A percentile compares a stretch with the other conserved stretches of the same genome.
Conservation (phyloP, 371 early-diverging fungal genomes). For the Hamiltosporidium tvaerminnensis region DNA sequence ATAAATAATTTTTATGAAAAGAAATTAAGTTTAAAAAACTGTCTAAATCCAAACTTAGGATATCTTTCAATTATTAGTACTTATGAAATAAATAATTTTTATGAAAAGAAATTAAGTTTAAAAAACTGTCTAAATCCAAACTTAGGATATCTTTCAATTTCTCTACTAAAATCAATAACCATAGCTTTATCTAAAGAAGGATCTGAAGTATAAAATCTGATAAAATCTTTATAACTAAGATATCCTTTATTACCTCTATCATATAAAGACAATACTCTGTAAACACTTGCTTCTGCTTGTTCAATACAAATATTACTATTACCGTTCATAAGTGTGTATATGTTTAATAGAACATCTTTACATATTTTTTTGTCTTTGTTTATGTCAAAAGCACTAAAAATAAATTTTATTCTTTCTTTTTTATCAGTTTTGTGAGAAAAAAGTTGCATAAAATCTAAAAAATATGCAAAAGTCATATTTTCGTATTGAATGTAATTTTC, state of each 20-base stretch:
- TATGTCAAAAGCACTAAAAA: constrained; percentile 40
- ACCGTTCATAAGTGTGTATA: constrained; percentile 23
- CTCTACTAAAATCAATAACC: constrained; percentile 32
- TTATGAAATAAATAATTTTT: too few species aligned
- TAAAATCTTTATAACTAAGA: constrained; percentile 34
- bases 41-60: too few species aligned
- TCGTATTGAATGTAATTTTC: constrained; percentile 33
- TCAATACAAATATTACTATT: constrained; percentile 5
- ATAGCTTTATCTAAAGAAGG: constrained; percentile 23
- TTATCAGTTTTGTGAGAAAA: constrained; percentile 23
- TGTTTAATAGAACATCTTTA: constrained; percentile 19
- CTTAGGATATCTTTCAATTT: too few species aligned
- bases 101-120: too few species aligned
- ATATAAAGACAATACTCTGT: constrained; percentile 24
- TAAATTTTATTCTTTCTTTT: constrained; percentile 30
- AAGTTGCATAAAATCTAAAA: constrained; percentile 34
- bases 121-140: too few species aligned
- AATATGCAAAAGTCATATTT: constrained; percentile 39
- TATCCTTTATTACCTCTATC: constrained; percentile 41
- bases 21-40: too few species aligned
- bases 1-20: too few species aligned
- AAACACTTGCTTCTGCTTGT: constrained; percentile 8
- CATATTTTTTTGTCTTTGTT: constrained; percentile 34
- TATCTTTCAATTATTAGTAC: too few species aligned
- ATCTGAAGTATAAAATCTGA: constrained; percentile 28